These are phyloP conservation scores for Noccaea caerulescens DNA, from an alignment of 345 rosid genomes.

Conservation along the genomic window DNA sequence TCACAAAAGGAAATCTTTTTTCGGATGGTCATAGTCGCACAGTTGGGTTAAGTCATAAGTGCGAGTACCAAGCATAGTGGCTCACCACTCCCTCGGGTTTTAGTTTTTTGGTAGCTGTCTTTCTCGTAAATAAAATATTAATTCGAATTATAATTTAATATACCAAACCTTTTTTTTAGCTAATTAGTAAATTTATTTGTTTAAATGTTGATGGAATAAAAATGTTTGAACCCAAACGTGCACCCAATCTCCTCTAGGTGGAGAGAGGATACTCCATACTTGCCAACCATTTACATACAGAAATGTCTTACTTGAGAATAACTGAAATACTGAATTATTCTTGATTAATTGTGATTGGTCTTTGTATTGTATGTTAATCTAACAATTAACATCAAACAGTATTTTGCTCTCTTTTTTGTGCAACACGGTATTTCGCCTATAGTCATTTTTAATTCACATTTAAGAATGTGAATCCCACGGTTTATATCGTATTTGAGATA, in stretches of 20 bases:
- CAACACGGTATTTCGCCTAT: too few relatives aligned
- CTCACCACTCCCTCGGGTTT: constrained; percentile 33
- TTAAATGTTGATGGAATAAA: not conserved
- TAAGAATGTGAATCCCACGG: not conserved
- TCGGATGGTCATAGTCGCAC: constrained; percentile 1
- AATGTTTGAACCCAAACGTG: constrained; percentile 36
- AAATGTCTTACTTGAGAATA: not conserved
- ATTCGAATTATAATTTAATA: not conserved
- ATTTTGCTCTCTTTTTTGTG: not conserved
- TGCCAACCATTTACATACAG: constrained; percentile 20
- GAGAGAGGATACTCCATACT: constrained; percentile 16
- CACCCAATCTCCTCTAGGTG: constrained; percentile 39
- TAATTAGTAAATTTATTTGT: not conserved
- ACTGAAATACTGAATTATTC: constrained; percentile 1
- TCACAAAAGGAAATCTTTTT: not conserved
- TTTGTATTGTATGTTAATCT: not conserved
- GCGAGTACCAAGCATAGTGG: constrained; percentile 25
- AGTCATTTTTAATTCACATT: not conserved
- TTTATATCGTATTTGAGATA: not conserved
- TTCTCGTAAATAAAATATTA: not conserved
- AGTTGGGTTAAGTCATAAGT: not conserved
- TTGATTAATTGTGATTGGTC: not conserved
- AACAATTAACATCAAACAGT: not conserved
- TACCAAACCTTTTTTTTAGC: not conserved
- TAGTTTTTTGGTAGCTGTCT: constrained; percentile 6